Evolutionary conservation across 106 monocot genomes (phyloP), one percentile per base, ranked within the genome.

Genomic region (Phalaenopsis equestris): DNA sequence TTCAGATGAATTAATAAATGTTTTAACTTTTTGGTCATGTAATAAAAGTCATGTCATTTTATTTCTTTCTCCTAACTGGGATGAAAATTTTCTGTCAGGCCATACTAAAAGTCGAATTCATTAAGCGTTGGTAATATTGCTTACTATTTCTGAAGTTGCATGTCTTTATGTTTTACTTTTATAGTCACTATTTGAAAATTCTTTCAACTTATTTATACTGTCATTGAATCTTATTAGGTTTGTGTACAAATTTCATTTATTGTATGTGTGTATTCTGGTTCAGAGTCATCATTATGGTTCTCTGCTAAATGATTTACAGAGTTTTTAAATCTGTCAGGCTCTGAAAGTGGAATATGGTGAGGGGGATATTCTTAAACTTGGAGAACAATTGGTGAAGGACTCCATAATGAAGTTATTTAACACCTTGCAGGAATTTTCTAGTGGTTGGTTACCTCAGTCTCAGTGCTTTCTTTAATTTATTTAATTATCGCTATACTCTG

Each of bases 311-410:
- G 38, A 70, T 37, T 70, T 38, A 70, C 37, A 37, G 12, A 70
- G 4, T 4, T 64, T 70, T 42, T 8, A 74, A 74, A 74, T 74
- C 10, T 74, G 19, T 74, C 4, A 95, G 95, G 88, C 75, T 76
- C 83, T 95, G 81, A 72, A 84, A 70, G 89, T 89, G 58, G 87
- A 92, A 87, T 86, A 92, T 89, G 92, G 88, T 68, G 68, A 82
- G 48, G 80, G 83, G 14, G 76, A 89, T 47, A 90, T 80, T 82
- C 58, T 81, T 81, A 64, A 84, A n/a, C 84, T 83, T 70, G 90
- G 86, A 76, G 56, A 76, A 43, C 90, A 94, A 81, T 55, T 98
- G 55, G 79, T 98, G 75, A 78, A 89, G 79, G 83, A 72, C 75
- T 83, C 84, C 73, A 39, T 98, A 46, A 56, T 76, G 43, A 98